phyloP scores from a whole-genome alignment of 176 grass and related monocot species.

The Carex pumila region DNA sequence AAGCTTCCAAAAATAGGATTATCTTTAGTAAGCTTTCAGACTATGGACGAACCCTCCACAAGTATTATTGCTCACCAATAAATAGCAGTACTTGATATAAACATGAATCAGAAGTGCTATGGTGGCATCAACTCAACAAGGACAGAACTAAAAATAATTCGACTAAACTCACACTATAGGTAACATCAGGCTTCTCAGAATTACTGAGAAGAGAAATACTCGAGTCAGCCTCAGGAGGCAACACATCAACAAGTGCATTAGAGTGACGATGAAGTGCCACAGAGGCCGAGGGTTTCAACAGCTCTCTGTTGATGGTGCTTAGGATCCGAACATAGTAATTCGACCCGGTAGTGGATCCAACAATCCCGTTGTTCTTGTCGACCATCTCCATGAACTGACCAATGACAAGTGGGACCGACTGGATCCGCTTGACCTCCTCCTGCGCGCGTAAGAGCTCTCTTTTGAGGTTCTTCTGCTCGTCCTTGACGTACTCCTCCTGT shows the following conservation, averaged over 20 bases:
- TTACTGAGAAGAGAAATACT: constrained; percentile 85
- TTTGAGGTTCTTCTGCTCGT: constrained; percentile 98
- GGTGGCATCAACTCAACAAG: not conserved
- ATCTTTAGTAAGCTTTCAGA: not conserved
- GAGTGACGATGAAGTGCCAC: constrained; percentile 88
- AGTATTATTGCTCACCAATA: not conserved
- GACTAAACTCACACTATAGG: constrained; percentile 51
- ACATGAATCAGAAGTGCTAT: not conserved
- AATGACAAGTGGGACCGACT: constrained; percentile 93
- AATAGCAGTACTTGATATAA: not conserved
- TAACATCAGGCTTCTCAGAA: constrained; percentile 85
- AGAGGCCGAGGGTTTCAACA: constrained; percentile 82
- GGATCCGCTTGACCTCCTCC: constrained; percentile 98
- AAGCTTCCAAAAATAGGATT: not conserved
- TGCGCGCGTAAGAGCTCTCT: constrained; percentile 84
- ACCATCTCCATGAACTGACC: constrained; percentile 99
- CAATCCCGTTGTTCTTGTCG: constrained; percentile 95
- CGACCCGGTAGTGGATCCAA: constrained; percentile 89
- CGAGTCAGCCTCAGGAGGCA: constrained; percentile 88
- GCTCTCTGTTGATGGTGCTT: constrained; percentile 93
- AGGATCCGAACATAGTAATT: constrained; percentile 97
- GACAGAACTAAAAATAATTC: not conserved
- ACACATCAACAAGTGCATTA: constrained; percentile 80
- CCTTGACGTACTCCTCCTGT: constrained; percentile 96
- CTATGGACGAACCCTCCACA: not conserved